These are phyloP conservation scores for Patellifolia procumbens DNA, from an alignment of 179 eudicot genomes.

Conservation along the genomic window DNA sequence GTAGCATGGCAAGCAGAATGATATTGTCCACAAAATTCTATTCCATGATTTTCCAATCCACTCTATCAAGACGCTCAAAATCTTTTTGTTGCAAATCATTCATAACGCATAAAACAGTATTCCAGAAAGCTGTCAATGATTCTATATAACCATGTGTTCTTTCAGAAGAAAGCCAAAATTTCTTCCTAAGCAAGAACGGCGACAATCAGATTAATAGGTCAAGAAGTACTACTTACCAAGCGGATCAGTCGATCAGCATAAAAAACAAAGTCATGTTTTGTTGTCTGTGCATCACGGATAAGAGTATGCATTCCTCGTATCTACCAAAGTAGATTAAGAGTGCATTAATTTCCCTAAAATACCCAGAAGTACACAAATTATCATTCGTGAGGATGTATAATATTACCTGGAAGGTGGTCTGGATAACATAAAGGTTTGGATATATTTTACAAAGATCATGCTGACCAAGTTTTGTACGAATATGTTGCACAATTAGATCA, in stretches of 20 bases:
- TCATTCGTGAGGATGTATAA: slow-evolving; percentile 8
- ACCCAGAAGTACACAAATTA: slow-evolving; percentile 8
- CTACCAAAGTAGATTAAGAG: slow-evolving; percentile 36
- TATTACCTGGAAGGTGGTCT: slow-evolving; percentile 85
- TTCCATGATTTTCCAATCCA: not conserved
- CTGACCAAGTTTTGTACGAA: slow-evolving; percentile 90
- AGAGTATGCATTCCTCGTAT: slow-evolving; percentile 97
- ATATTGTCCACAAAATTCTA: not conserved
- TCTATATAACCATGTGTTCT: not conserved
- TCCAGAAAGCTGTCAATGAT: not conserved
- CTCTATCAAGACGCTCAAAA: not conserved
- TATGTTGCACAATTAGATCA: slow-evolving; percentile 93
- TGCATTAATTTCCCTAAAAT: slow-evolving; percentile 11
- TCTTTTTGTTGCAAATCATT: not conserved
- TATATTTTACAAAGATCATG: slow-evolving; percentile 93
- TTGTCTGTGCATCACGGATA: slow-evolving; percentile 86
- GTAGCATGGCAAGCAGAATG: not conserved
- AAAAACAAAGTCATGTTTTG: slow-evolving; percentile 93
- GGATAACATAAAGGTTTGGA: slow-evolving; percentile 83
- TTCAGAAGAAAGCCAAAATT: not conserved
- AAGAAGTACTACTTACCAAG: slow-evolving; percentile 53
- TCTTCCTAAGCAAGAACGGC: slow-evolving; percentile 1
- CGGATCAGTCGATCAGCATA: slow-evolving; percentile 94
- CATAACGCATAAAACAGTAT: not conserved
- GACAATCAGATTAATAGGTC: not conserved